Evolutionary conservation across 805 yeast species (phyloP).

Genomic region (Lachancea sp.): DNA sequence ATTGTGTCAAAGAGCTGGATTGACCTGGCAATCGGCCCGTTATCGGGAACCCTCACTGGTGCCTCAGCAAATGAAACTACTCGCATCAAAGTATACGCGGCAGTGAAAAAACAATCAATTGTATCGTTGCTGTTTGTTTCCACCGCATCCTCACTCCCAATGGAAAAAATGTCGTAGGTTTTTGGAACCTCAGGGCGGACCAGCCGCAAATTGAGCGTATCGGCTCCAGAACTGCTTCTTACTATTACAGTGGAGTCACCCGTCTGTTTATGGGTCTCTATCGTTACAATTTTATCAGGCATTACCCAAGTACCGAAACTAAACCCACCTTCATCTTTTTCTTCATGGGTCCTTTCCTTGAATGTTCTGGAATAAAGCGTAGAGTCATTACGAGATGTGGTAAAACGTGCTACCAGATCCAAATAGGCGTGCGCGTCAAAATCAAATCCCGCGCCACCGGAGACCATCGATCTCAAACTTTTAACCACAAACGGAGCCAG

Average conservation of each 20-base stretch:
- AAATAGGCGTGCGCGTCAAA: constrained; percentile 55
- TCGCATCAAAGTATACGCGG: constrained; percentile 3
- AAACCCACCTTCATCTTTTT: constrained; percentile 18
- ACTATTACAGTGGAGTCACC: constrained; percentile 49
- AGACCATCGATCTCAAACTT: constrained; percentile 40
- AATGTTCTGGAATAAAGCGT: constrained; percentile 31
- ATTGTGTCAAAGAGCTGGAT: constrained; percentile 61
- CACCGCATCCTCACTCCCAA: constrained; percentile 14
- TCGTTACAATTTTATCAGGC: constrained; percentile 51
- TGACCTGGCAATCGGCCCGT: constrained; percentile 43
- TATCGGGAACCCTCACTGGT: constrained; percentile 44
- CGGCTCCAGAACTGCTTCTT: constrained; percentile 63
- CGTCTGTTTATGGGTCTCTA: constrained; percentile 44
- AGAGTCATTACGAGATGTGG: constrained; percentile 57
- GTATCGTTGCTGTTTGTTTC: constrained; percentile 37
- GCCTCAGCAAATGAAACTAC: neutral
- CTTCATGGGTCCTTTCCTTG: constrained; percentile 24
- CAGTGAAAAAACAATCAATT: neutral
- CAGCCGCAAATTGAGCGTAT: constrained; percentile 40
- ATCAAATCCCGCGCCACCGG: constrained; percentile 31
- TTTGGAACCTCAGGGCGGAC: constrained; percentile 34
- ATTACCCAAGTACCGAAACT: constrained; percentile 48
- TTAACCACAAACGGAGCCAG: constrained; percentile 58
- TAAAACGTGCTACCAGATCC: constrained; percentile 62
- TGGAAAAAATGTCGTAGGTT: constrained; percentile 21